These are phyloP conservation scores for Babesia sp. DNA, from an alignment of 169 alveolate genomes.

Conservation along the genomic window DNA sequence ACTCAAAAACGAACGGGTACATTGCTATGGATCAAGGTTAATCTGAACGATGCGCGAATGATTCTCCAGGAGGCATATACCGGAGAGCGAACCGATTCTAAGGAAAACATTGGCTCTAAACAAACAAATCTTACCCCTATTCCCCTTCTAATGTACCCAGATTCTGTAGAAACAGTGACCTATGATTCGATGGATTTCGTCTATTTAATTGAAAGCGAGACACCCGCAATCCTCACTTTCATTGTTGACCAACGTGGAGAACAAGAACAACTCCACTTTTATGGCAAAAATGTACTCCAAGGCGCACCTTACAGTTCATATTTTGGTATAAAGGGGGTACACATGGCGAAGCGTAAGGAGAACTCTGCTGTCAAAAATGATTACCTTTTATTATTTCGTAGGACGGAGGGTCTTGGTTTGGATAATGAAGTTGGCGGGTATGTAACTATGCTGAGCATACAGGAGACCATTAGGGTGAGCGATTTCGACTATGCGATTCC, in stretches of 20 bases:
- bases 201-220: constrained; percentile 45
- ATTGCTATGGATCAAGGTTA: constrained; percentile 46
- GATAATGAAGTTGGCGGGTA: background rate
- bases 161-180: constrained; percentile 35
- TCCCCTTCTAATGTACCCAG: constrained; percentile 31
- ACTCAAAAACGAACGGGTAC: constrained; percentile 55
- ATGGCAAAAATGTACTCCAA: constrained; percentile 24
- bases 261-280: constrained; percentile 13
- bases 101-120: background rate
- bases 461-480: constrained; percentile 50
- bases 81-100: background rate
- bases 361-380: constrained; percentile 37
- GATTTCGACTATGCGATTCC: constrained; percentile 59
- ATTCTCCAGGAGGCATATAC: constrained; percentile 8
- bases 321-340: constrained; percentile 17
- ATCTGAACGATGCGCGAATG: constrained; percentile 6
- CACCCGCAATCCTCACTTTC: constrained; percentile 9
- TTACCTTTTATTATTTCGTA: constrained; percentile 42
- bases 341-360: constrained; percentile 13
- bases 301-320: constrained; percentile 38
- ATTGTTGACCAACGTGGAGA: constrained; percentile 11
- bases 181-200: constrained; percentile 40
- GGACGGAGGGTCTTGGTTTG: background rate
- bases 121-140: background rate
- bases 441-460: constrained; percentile 32